phyloP scores from a whole-genome alignment of 257 asterid species.

The Buddleja alternifolia region DNA sequence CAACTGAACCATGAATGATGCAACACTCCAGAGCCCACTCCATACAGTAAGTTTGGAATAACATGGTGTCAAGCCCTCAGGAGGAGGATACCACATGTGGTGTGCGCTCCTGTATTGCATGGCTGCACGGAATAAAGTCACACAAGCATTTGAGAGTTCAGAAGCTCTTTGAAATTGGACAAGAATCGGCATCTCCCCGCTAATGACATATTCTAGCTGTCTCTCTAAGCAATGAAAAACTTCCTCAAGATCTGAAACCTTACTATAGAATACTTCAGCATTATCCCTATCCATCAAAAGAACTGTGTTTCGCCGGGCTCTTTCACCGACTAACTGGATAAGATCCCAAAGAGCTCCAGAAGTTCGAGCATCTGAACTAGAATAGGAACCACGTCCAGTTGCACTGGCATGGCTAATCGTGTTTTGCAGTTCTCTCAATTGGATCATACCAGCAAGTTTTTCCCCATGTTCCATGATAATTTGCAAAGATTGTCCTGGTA shows the following conservation, averaged over 20 bases:
- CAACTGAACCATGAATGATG: conserved; percentile 77
- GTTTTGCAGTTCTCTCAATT: conserved; percentile 78
- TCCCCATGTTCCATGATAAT: conserved; percentile 93
- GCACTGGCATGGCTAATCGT: conserved; percentile 62
- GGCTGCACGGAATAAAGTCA: conserved; percentile 63
- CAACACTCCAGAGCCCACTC: conserved; percentile 81
- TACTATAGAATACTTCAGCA: conserved; percentile 94
- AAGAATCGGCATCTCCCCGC: conserved; percentile 56
- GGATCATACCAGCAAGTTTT: conserved; percentile 85
- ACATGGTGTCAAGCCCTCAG: conserved; percentile 93
- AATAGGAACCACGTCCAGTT: conserved; percentile 51
- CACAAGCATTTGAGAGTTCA: conserved; percentile 88
- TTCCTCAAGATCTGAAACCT: conserved; percentile 90
- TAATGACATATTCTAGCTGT: conserved; percentile 61
- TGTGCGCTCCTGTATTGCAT: conserved; percentile 71
- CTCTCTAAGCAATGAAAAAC: conserved; percentile 81
- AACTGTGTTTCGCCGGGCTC: conserved; percentile 84
- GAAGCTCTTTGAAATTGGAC: conserved; percentile 72
- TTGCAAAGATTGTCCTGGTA: conserved; percentile 81
- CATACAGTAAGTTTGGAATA: conserved; percentile 69
- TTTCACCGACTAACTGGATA: conserved; percentile 90
- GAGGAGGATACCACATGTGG: conserved; percentile 85
- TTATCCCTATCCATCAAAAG: conserved; percentile 98
- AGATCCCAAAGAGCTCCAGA: conserved; percentile 97
- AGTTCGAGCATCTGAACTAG: conserved; percentile 55